Evolutionary conservation across 768 basidiomycete genomes (phyloP).

Genomic region (Glaciozyma antarctica): DNA sequence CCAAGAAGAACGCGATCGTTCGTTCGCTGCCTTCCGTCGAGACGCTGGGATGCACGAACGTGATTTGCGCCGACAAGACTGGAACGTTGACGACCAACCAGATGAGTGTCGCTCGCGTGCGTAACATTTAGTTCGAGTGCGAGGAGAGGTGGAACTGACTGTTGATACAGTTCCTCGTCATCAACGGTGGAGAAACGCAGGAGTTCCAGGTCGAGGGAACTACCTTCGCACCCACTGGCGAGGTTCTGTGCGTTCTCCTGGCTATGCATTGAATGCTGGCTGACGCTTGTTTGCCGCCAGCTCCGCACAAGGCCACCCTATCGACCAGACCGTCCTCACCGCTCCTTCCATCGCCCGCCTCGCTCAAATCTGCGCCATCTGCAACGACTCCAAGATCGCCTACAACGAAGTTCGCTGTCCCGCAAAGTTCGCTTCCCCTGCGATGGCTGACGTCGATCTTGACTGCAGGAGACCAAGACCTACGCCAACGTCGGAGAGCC

Average conservation of each 20-base stretch:
- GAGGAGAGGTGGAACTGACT: background rate
- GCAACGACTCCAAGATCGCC: slow-evolving; percentile 86
- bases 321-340: slow-evolving; percentile 49
- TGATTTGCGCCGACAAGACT: slow-evolving; percentile 98
- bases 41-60: slow-evolving; percentile 93
- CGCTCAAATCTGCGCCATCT: slow-evolving; percentile 83
- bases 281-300: slow-evolving; percentile 37
- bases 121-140: slow-evolving; percentile 24
- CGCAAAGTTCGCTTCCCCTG: background rate
- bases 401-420: slow-evolving; percentile 55
- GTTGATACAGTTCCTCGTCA: slow-evolving; percentile 58
- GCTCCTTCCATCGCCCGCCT: slow-evolving; percentile 43
- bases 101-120: slow-evolving; percentile 70
- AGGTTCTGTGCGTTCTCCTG: slow-evolving; percentile 45
- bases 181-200: slow-evolving; percentile 50
- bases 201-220: slow-evolving; percentile 83
- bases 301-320: slow-evolving; percentile 39
- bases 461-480: slow-evolving; percentile 53
- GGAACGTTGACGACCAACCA: slow-evolving; percentile 53
- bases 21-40: slow-evolving; percentile 92
- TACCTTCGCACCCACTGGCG: slow-evolving; percentile 78
- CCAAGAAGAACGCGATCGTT: slow-evolving; percentile 96
- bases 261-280: background rate
- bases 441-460: background rate
- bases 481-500: slow-evolving; percentile 89